These are phyloP conservation scores for Sporisorium exsertum DNA, from an alignment of 1,284 basidiomycete species.

Conservation along the genomic window DNA sequence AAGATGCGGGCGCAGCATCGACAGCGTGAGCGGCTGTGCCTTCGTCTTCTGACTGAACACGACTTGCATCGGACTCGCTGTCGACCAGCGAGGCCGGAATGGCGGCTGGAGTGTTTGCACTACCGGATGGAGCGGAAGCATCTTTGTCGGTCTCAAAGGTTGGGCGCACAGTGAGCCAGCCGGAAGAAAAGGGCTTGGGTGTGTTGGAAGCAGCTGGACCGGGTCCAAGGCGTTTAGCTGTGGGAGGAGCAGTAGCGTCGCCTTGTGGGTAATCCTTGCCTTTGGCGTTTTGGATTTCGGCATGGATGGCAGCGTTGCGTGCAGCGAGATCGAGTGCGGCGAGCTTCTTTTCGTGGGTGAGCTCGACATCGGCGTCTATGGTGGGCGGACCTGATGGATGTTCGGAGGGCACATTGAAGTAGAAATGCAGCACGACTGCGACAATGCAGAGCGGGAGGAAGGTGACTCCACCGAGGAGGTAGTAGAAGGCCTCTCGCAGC, in stretches of 20 bases:
- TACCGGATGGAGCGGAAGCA: conserved; percentile 3
- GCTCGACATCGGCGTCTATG: conserved; percentile 42
- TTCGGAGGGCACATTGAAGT: conserved; percentile 31
- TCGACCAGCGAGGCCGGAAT: conserved; percentile 31
- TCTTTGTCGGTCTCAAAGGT: conserved; percentile 51
- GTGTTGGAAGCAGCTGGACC: conserved; percentile 19
- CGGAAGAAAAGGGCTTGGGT: conserved; percentile 49
- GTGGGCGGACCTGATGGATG: conserved; percentile 13
- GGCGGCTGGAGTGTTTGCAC: conserved; percentile 8
- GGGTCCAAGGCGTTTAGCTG: conserved; percentile 55
- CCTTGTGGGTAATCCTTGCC: conserved; percentile 47
- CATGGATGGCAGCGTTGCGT: conserved; percentile 52
- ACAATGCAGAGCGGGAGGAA: conserved; percentile 62
- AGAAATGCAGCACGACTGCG: conserved; percentile 42
- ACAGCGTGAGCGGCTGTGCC: conserved; percentile 2
- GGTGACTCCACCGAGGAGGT: conserved; percentile 67
- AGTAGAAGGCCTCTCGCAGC: conserved; percentile 62
- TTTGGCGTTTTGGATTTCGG: conserved; percentile 43
- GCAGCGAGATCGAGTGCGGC: conserved; percentile 56
- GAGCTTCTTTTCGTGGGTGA: conserved; percentile 49
- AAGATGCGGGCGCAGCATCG: conserved; percentile 5
- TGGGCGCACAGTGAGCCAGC: conserved; percentile 57
- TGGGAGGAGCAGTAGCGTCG: conserved; percentile 45
- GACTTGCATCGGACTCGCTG: conserved; percentile 28
- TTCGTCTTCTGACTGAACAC: conserved; percentile 26